Percentiles rank a stretch among this genome's conserved stretches.
Evolutionary conservation across 2,329 filamentous ascomycete genomes (phyloP).

Genomic region (Botrytis squamosa): DNA sequence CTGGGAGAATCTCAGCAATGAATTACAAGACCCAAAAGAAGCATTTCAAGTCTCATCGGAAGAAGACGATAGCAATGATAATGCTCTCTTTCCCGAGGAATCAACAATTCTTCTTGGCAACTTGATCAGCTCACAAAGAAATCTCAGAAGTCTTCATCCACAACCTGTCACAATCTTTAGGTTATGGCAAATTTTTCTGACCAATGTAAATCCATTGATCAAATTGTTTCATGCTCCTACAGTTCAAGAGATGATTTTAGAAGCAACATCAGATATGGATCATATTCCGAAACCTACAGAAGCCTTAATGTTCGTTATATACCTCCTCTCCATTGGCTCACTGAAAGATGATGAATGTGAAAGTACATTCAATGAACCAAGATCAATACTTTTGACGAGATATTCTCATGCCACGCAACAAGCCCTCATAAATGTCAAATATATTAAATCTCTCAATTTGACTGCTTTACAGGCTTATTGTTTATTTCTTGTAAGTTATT

Average conservation of each 20-base stretch:
- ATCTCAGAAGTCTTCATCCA: slow-evolving; percentile 54
- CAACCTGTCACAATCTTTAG: slow-evolving; percentile 59
- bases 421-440: slow-evolving; percentile 65
- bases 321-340: slow-evolving; percentile 59
- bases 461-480: slow-evolving; percentile 66
- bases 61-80: slow-evolving; percentile 38
- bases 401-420: slow-evolving; percentile 63
- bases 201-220: slow-evolving; percentile 67
- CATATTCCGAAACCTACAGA: slow-evolving; percentile 52
- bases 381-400: slow-evolving; percentile 50
- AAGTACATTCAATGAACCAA: slow-evolving; percentile 54
- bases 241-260: slow-evolving; percentile 62
- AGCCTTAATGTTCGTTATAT: slow-evolving; percentile 67
- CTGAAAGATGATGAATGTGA: slow-evolving; percentile 56
- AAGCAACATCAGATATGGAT: slow-evolving; percentile 54
- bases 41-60: slow-evolving; percentile 38
- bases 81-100: slow-evolving; percentile 27
- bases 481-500: slow-evolving; percentile 59
- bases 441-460: slow-evolving; percentile 64
- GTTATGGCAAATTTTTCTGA: slow-evolving; percentile 68
- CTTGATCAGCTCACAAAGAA: slow-evolving; percentile 37
- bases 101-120: slow-evolving; percentile 51
- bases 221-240: slow-evolving; percentile 68
- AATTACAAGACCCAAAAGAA: slow-evolving; percentile 35
- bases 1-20: slow-evolving; percentile 37